Evolutionary conservation across 306 rosid species (phyloP).

Genomic region (Myrica gale): DNA sequence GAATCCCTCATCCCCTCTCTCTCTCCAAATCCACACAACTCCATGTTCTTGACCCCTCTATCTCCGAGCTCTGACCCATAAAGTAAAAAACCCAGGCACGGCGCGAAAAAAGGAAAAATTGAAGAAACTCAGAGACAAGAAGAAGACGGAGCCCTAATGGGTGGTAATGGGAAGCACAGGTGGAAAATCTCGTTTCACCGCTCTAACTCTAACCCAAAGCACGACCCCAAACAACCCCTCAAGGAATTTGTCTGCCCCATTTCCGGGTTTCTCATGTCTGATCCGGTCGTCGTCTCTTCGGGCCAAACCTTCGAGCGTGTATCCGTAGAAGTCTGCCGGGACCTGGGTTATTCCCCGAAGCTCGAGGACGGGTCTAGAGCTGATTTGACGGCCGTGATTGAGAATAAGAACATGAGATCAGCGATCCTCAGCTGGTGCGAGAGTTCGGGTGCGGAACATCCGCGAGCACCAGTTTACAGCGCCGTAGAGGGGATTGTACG

Average conservation of each 20-base stretch:
- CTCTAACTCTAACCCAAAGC: slow-evolving; percentile 42
- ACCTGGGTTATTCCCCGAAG: slow-evolving; percentile 45
- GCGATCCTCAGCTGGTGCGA: slow-evolving; percentile 71
- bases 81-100: too few relatives aligned
- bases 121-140: too few relatives aligned
- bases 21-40: neutral
- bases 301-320: slow-evolving; percentile 90
- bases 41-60: neutral
- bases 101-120: too few relatives aligned
- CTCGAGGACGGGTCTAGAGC: slow-evolving; percentile 66
- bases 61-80: neutral
- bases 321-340: slow-evolving; percentile 55
- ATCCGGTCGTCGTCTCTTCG: slow-evolving; percentile 85
- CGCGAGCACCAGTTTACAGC: slow-evolving; percentile 50
- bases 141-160: slow-evolving; percentile 32
- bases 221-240: slow-evolving; percentile 35
- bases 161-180: slow-evolving; percentile 70
- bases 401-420: slow-evolving; percentile 57
- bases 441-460: slow-evolving; percentile 29
- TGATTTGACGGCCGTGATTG: slow-evolving; percentile 66
- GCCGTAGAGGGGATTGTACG: slow-evolving; percentile 45
- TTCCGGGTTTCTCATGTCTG: slow-evolving; percentile 69
- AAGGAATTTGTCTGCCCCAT: slow-evolving; percentile 68
- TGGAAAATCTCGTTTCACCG: slow-evolving; percentile 71
- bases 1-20: neutral